A percentile compares a stretch with the other conserved stretches of the same genome.
Evolutionary conservation across 768 basidiomycete species (phyloP).

Genomic region (Hypsizygus marmoreus): DNA sequence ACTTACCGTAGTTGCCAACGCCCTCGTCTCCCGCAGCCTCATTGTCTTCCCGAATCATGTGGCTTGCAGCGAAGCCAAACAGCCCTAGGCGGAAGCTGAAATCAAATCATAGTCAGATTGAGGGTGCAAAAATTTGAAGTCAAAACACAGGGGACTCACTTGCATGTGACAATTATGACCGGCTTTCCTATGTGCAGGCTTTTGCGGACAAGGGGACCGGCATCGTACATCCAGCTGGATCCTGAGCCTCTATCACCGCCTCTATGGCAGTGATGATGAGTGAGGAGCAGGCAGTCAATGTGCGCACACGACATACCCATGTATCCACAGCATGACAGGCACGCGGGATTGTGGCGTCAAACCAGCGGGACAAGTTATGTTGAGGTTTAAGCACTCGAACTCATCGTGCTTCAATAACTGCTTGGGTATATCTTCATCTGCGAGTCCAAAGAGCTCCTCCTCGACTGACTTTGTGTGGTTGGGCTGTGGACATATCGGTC

Average conservation of each 20-base stretch:
- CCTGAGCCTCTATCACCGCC: conserved; percentile 75
- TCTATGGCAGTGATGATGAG: conserved; percentile 34
- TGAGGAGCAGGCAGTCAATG: conserved; percentile 6
- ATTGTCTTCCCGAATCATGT: conserved; percentile 69
- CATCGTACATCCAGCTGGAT: conserved; percentile 78
- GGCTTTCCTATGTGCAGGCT: conserved; percentile 65
- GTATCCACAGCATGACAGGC: conserved; percentile 87
- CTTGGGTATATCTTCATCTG: conserved; percentile 51
- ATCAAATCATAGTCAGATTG: conserved; percentile 3
- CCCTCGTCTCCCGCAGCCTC: conserved; percentile 63
- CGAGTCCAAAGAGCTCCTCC: conserved; percentile 62
- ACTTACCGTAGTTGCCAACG: conserved; percentile 75
- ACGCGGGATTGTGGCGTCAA: conserved; percentile 51
- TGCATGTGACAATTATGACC: conserved; percentile 71
- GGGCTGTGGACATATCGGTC: conserved; percentile 77
- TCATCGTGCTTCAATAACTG: conserved; percentile 67
- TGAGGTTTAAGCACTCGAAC: conserved; percentile 79
- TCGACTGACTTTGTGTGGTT: conserved; percentile 47
- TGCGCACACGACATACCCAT: conserved; percentile 56
- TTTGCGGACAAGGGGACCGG: conserved; percentile 68
- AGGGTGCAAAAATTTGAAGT: neutral
- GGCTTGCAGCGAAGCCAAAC: conserved; percentile 74
- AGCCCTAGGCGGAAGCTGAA: conserved; percentile 77
- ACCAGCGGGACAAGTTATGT: conserved; percentile 74
- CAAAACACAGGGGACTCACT: conserved; percentile 46